phyloP scores from a whole-genome alignment of 1,284 basidiomycete genomes.

The Cutaneotrichosporon cyanovorans region DNA sequence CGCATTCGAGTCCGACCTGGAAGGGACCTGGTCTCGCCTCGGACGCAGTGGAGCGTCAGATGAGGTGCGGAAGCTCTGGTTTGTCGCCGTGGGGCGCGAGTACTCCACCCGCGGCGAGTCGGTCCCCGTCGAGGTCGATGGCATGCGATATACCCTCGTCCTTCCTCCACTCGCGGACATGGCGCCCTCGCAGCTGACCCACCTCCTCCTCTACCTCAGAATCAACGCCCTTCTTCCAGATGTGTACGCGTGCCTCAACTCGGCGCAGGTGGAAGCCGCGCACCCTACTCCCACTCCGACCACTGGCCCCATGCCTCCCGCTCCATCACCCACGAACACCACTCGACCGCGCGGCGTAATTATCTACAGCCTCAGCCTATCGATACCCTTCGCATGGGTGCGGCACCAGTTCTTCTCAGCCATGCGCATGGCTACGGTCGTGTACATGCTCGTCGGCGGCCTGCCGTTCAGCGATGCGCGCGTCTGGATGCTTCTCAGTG shows the following conservation, averaged over 20 bases:
- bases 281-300: slow-evolving; percentile 9
- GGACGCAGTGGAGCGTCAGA: slow-evolving; percentile 12
- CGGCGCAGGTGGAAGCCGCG: slow-evolving; percentile 1
- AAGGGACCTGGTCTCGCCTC: slow-evolving; percentile 15
- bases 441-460: slow-evolving; percentile 37
- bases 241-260: slow-evolving; percentile 15
- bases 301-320: neutral
- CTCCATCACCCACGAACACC: neutral
- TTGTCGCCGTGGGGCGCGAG: slow-evolving; percentile 13
- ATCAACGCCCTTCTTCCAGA: slow-evolving; percentile 29
- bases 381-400: slow-evolving; percentile 17
- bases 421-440: slow-evolving; percentile 24
- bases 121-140: slow-evolving; percentile 30
- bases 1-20: slow-evolving; percentile 24
- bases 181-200: slow-evolving; percentile 25
- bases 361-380: slow-evolving; percentile 15
- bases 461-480: slow-evolving; percentile 30
- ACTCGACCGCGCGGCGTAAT: neutral
- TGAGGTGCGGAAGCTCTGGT: slow-evolving; percentile 25
- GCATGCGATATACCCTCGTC: slow-evolving; percentile 20
- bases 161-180: slow-evolving; percentile 28
- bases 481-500: slow-evolving; percentile 31
- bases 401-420: slow-evolving; percentile 29
- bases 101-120: slow-evolving; percentile 20
- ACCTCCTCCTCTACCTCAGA: slow-evolving; percentile 34